Percentiles rank a stretch among this genome's conserved stretches.
Conservation (phyloP, 257 asterid species). For the Penstemon davidsonii region DNA sequence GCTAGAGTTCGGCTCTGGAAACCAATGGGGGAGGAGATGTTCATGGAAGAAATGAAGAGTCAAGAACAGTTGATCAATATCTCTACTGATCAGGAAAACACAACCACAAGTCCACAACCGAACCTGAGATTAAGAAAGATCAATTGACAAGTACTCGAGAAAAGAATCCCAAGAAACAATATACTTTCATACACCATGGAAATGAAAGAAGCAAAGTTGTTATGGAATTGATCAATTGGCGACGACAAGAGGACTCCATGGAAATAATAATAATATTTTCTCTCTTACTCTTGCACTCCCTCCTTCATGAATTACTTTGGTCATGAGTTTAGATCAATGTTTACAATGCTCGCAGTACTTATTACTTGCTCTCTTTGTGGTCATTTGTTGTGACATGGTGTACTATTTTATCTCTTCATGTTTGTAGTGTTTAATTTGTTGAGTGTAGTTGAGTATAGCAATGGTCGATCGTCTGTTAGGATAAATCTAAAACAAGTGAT, state of each 20-base stretch:
- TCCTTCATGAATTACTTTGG: constrained; percentile 37
- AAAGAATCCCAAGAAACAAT: constrained; percentile 34
- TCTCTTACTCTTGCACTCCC: constrained; percentile 59
- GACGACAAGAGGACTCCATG: constrained; percentile 19
- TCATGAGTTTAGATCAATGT: no score
- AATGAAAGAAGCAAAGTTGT: constrained; percentile 22
- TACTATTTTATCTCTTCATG: no score
- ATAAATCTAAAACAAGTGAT: no score
- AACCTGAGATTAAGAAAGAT: background rate
- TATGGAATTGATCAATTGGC: constrained; percentile 21
- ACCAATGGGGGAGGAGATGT: constrained; percentile 90
- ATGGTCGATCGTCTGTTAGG: no score
- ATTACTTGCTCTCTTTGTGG: no score
- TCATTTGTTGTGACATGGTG: no score
- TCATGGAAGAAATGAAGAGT: constrained; percentile 62
- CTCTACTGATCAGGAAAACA: constrained; percentile 21
- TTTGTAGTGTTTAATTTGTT: no score
- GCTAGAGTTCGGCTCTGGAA: constrained; percentile 87
- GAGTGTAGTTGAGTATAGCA: no score
- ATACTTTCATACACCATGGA: constrained; percentile 41
- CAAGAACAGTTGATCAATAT: constrained; percentile 32
- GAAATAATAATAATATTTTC: constrained; percentile 22
- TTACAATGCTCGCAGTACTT: no score
- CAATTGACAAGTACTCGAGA: background rate
- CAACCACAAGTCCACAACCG: constrained; percentile 9